Evolutionary conservation across 2,329 filamentous ascomycete species (phyloP), one percentile per base, ranked within the genome.

Genomic region (Chaetomiaceae sp.): DNA sequence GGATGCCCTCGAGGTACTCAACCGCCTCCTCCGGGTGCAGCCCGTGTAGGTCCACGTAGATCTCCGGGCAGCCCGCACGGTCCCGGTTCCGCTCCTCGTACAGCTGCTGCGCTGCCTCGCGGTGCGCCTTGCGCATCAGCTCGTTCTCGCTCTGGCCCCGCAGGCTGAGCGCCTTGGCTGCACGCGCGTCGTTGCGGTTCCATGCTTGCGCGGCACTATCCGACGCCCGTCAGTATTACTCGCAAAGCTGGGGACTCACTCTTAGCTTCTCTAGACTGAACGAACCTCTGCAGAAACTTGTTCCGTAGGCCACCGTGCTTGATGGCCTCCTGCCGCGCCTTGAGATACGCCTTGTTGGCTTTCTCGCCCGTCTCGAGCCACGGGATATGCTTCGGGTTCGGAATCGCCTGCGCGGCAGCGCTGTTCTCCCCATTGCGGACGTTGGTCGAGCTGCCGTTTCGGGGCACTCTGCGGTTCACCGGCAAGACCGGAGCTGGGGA

Each of bases 21-120:
- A 97, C 88, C 4, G 91, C 93, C 71, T 98, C 93, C 61, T 97
- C 91, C 0, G 93, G 89, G 61, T 97, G 93, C n/a, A 98, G 78
- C n/a, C 93, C 93, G 65, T 98, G 93, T 26, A 98, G 74, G 66
- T 98, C 93, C 44, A 97, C 85, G 66, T 94, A 98, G 35, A 96
- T 80, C 68, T 98, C 93, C 33, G 79, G 68, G 49, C 70, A 71
- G 22, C 66, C 66, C 33, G 67, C 63, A 50, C 70, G 71, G 60
- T 82, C 78, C 65, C 84, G 87, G 65, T 96, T 96, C 32, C 91
- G 87, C 62, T 95, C 86, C 65, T 96, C 90, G 63, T 97, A 98
- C 24, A 98, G 75, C 59, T 93, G 84, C 29, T 84, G 81, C 18
- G 93, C 93, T 9, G 93, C 93, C 68, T 97, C 90, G 38, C 93